These are phyloP conservation scores for Plasmodium vinckei DNA, from an alignment of 169 alveolate species.

Conservation along the genomic window DNA sequence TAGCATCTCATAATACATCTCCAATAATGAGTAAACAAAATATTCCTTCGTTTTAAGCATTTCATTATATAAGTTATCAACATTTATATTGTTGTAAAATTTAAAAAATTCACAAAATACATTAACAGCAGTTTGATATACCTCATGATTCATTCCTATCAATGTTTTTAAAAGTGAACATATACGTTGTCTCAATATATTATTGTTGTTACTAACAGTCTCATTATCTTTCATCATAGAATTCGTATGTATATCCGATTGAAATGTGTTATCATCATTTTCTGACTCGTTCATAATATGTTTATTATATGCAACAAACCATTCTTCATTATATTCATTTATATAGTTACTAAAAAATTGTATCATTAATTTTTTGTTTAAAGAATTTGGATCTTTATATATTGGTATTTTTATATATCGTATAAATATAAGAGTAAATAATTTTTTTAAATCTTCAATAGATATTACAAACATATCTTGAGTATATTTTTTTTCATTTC, in stretches of 20 bases:
- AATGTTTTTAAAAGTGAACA: background rate
- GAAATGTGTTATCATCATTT: background rate
- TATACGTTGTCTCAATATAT: conserved; percentile 5
- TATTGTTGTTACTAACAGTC: background rate
- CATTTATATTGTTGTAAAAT: conserved; percentile 23
- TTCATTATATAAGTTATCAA: conserved; percentile 20
- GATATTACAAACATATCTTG: background rate
- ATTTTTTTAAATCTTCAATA: conserved; percentile 26
- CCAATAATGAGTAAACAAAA: conserved; percentile 22
- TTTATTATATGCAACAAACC: conserved; percentile 42
- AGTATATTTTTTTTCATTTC: conserved; percentile 9
- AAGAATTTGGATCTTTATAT: background rate
- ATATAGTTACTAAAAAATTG: conserved; percentile 8
- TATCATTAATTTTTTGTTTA: conserved; percentile 40
- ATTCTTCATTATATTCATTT: conserved; percentile 26
- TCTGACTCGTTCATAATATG: background rate
- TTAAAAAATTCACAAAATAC: conserved; percentile 30
- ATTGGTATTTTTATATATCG: conserved; percentile 32
- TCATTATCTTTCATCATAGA: background rate
- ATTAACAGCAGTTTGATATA: conserved; percentile 17
- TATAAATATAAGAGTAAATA: conserved; percentile 22
- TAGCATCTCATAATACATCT: conserved; percentile 23
- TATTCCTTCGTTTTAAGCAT: conserved; percentile 26
- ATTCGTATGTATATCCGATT: background rate
- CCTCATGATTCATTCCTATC: conserved; percentile 33